Base-by-base conservation (phyloP, 257 asterid genomes). In the Perilla frutescens region DNA sequence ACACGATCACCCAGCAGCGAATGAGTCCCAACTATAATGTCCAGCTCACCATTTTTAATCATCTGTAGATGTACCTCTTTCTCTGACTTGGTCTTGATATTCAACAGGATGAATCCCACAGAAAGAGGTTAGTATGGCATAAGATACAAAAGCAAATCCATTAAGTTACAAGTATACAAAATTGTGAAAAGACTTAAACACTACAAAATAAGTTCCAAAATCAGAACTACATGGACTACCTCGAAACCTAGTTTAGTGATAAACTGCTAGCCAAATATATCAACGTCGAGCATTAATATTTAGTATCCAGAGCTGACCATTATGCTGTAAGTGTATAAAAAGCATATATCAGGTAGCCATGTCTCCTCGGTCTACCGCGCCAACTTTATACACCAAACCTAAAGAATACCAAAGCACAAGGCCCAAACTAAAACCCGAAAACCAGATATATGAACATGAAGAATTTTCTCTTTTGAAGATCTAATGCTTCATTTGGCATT, bases 11-110 rank as follows among this genome's bases (percentile, higher is more conserved):
- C 98, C 72, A 93, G 90, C 74, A 93, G 81, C 36, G 98, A 84
- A 76, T 93, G 98, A 73, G 98, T 93, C 70, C 98, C 98, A 71
- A 91, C 96, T 65, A 88, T 84, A 75, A 93, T 89, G 81, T 89
- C 88, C 87, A 93, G 87, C 67, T 81, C 85, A 59, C 98, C 98
- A 57, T 77, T 70, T 87, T 86, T 91, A 75, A 93, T 93, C 97
- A 84, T 87, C 78, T 84, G 81, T 74, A 93, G 77, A 76, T 86
- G 75, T 62, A 77, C 80, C 87, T 91, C 97, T 79, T 89, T 93
- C 89, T 93, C 96, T 68, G 89, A 81, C 85, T 83, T 93, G 88
- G 97, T 85, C 98, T 93, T 74, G 82, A 83, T 70, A 71, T 60
- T 76, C 77, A 83, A 77, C 64, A 81, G 56, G 68, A 77, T 69